Percentiles rank a stretch among this genome's conserved stretches.
Evolutionary conservation across 257 asterid genomes (phyloP).

Genomic region (Jasminum sambac): DNA sequence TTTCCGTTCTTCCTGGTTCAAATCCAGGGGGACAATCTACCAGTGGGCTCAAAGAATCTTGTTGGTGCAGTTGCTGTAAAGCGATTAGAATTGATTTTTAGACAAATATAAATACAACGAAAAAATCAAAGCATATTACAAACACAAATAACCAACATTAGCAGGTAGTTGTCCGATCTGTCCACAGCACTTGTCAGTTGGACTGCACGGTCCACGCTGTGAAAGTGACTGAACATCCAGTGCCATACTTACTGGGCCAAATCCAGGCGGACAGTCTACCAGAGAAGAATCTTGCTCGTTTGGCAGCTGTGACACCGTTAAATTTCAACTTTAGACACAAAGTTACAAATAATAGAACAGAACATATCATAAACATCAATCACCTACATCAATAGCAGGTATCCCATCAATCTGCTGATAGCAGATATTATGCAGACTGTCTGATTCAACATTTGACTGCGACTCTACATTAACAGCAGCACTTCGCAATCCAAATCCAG

Average conservation of each 20-base stretch:
- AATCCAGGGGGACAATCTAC: conserved; percentile 85
- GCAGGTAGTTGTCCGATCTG: too few species aligned
- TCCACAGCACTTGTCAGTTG: too few species aligned
- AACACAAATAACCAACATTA: too few species aligned
- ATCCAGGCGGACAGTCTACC: conserved; percentile 84
- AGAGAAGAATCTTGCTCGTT: conserved; percentile 51
- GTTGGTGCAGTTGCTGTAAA: conserved; percentile 48
- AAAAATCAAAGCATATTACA: too few species aligned
- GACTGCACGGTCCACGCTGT: too few species aligned
- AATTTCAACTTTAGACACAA: conserved; percentile 27
- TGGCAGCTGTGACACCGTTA: conserved; percentile 46
- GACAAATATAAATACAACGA: conserved; percentile 22
- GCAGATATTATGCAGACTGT: conserved; percentile 26
- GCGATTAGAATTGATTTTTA: conserved; percentile 31
- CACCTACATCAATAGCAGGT: conserved; percentile 46
- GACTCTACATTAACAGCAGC: conserved; percentile 27
- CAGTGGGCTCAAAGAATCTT: conserved; percentile 49
- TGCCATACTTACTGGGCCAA: conserved; percentile 41
- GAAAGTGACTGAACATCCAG: not conserved
- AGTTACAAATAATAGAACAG: conserved; percentile 23
- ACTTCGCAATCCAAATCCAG: conserved; percentile 64
- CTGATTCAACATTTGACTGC: conserved; percentile 27
- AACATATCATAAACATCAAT: conserved; percentile 26
- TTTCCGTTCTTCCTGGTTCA: conserved; percentile 38
- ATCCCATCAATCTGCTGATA: conserved; percentile 35